Evolutionary conservation across 148 eudicot genomes (phyloP), one percentile per base, ranked within the genome.

Genomic region (Rhododendron williamsianum): DNA sequence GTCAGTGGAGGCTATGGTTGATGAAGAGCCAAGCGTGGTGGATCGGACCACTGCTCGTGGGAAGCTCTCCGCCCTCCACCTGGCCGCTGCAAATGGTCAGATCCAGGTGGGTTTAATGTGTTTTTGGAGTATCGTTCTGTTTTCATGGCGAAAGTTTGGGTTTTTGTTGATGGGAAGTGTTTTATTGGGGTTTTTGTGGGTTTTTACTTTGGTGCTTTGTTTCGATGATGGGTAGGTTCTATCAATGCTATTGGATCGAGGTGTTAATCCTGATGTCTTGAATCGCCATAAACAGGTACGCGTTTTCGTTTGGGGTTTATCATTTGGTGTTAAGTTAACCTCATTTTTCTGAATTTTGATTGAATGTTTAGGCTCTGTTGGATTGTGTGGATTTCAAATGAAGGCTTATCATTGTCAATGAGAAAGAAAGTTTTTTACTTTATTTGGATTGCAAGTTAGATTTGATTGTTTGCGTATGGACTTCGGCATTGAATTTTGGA

Each of bases 201-300:
- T 71, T 71, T 72, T 84, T n/a, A 67, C 6, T 27, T 11, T 77
- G 81, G 65, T 67, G 67, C 8, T 73, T 21, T 18, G 11, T 73
- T 83, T 83, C 77, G 21, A 72, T 51, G 85, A 52, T 45, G 30
- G 65, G 46, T 56, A 84, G 89, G 84, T 88, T 65, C 83, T 88
- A 21, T 85, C 89, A 49, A 69, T 85, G 89, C 76, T 85, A 23
- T 82, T 88, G 86, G 89, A 88, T 85, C 87, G 81, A 38, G 80
- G 46, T 65, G 81, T 27, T 19, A 82, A 82, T 78, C 89, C 89
- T 9, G 89, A 88, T 82, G 84, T 54, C 45, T 78, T 85, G 79
- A 85, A 88, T 88, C 89, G 83, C 85, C 83, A 82, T 65, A 85
- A 88, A 63, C 89, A 88, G 89, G 89, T 88, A 72, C 58, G 10